These are phyloP conservation scores for Penicillium roqueforti DNA, from an alignment of 495 filamentous ascomycete species.

Conservation along the genomic window DNA sequence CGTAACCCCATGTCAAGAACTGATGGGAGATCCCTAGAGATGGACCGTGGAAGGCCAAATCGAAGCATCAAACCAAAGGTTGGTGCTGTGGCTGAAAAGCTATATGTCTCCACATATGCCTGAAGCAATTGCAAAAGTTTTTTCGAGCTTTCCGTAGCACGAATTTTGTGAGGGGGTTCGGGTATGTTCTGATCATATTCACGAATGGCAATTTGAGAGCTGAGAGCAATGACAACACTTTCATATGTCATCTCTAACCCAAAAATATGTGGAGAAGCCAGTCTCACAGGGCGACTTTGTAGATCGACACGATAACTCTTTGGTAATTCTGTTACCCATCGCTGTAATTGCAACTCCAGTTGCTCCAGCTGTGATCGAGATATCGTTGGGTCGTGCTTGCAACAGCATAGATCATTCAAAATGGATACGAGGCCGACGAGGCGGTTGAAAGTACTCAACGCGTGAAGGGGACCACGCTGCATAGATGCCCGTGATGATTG, in stretches of 20 bases:
- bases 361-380: conserved; percentile 32
- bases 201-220: conserved; percentile 29
- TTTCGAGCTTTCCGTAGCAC: conserved; percentile 32
- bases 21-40: conserved; percentile 9
- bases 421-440: conserved; percentile 45
- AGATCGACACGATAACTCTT: conserved; percentile 35
- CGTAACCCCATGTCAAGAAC: conserved; percentile 32
- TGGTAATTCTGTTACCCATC: conserved; percentile 33
- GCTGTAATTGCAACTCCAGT: conserved; percentile 35
- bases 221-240: conserved; percentile 28
- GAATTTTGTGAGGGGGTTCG: conserved; percentile 21
- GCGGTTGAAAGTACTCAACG: conserved; percentile 58
- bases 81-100: conserved; percentile 34
- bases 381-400: conserved; percentile 24
- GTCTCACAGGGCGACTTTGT: conserved; percentile 21
- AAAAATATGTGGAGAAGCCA: conserved; percentile 39
- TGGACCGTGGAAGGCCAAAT: conserved; percentile 19
- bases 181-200: conserved; percentile 24
- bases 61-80: conserved; percentile 35
- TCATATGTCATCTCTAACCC: conserved; percentile 39
- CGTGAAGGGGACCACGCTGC: conserved; percentile 50
- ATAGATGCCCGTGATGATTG: conserved; percentile 35
- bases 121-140: conserved; percentile 33
- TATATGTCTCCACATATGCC: conserved; percentile 38
- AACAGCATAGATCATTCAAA: conserved; percentile 38